Conservation (phyloP, 1,284 basidiomycete species). For the Rhodofomes roseus region DNA sequence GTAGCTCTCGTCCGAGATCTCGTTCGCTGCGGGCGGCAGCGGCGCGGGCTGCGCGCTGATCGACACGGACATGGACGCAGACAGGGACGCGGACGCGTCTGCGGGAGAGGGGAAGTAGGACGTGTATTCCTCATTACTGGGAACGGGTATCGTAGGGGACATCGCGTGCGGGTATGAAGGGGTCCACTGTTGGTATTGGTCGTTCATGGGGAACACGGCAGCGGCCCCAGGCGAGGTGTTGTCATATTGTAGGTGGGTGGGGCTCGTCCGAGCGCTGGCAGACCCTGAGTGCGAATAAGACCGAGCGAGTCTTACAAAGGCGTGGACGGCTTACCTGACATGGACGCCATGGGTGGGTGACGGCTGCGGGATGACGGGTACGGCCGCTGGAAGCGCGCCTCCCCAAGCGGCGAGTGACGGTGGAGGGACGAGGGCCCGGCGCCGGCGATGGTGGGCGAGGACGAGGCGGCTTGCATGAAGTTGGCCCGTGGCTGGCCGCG, state of each 20-base stretch:
- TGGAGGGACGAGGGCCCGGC: conserved; percentile 23
- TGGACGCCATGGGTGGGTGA: conserved; percentile 8
- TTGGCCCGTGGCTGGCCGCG: conserved; percentile 68
- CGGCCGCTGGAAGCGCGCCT: not conserved
- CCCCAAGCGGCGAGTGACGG: conserved; percentile 7
- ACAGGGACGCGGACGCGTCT: conserved; percentile 4
- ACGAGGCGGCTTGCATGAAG: conserved; percentile 19
- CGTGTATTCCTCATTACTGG: conserved; percentile 8
- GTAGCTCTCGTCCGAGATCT: conserved; percentile 33
- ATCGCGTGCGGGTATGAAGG: conserved; percentile 9
- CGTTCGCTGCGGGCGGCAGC: conserved; percentile 6
- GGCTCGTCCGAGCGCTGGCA: conserved; percentile 9
- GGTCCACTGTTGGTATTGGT: not conserved
- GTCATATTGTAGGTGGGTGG: conserved; percentile 2
- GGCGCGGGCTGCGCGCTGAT: conserved; percentile 6
- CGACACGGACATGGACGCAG: conserved; percentile 3
- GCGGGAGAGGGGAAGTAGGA: conserved; percentile 6
- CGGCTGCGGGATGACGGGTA: conserved; percentile 3
- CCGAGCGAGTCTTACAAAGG: not conserved
- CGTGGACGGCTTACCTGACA: conserved; percentile 13
- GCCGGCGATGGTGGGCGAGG: conserved; percentile 21
- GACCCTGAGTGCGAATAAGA: not conserved
- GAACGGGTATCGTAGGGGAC: conserved; percentile 14
- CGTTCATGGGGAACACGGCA: conserved; percentile 1
- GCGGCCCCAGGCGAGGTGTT: not conserved